Base-by-base conservation (phyloP, 2,329 filamentous ascomycete genomes). In the Colletotrichum eremochloae region DNA sequence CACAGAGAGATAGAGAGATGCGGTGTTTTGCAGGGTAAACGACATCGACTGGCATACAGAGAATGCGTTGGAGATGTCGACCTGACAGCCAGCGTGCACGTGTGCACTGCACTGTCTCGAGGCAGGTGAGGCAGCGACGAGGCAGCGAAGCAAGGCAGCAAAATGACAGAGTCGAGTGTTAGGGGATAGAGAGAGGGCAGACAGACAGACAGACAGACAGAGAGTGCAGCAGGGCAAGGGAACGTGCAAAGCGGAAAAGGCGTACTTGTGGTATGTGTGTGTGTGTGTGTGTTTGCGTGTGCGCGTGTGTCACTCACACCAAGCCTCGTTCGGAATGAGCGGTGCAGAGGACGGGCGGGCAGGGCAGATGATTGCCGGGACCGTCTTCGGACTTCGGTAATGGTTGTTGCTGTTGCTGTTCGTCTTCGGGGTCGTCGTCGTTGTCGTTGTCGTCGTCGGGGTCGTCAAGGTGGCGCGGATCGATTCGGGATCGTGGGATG, bases 171-270 rank as follows among this genome's bases (percentile, higher is more conserved):
- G 46, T 63, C 14, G 6, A 44, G 42, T 44, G 44, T 18, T 18
- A 44, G 42, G 38, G 38, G 38, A 12, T 3, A 5, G 42, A 29
- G 42, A 31, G 31, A 11, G 33, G 46, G 31, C 33, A 48, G 46
- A 18, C 48, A n/a, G 38, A n/a, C n/a, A n/a, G n/a, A n/a, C n/a
- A n/a, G 24, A 11, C 44, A 24, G 55, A 20, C 12, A 14, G 42
- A 20, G 42, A 18, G 36, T 36, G 36, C 36, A 36, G 36, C 12
- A 31, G 62, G 44, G 33, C 55, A 33, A 73, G 71, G 68, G 56
- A 55, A 73, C 67, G 63, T 73, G 71, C 71, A 67, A 68, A 72
- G 66, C 53, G 58, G 71, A 46, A 72, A 72, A 67, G 58, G 42
- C 20, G 61, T n/a, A 15, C 24, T n/a, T 40, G 44, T 8, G 9